phyloP scores from a whole-genome alignment of 495 filamentous ascomycete genomes.

The Penicillium coffeae region DNA sequence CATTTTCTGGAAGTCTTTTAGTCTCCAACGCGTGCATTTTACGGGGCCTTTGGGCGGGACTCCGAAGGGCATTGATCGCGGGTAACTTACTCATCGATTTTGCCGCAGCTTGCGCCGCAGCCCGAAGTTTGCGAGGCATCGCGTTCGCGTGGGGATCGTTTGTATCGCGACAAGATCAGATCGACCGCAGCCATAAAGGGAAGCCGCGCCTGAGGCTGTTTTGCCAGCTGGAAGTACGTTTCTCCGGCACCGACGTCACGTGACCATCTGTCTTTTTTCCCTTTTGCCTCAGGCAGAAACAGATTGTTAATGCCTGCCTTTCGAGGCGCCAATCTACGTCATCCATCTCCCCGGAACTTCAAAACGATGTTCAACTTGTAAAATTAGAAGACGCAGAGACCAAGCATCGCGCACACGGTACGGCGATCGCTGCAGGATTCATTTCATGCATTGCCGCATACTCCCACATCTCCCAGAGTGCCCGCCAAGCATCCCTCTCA shows the following conservation, averaged over 20 bases:
- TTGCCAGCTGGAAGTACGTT: too few species aligned
- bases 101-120: conserved; percentile 48
- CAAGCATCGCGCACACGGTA: too few species aligned
- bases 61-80: neutral
- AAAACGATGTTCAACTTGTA: too few species aligned
- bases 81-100: conserved; percentile 40
- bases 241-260: too few species aligned
- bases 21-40: conserved; percentile 21
- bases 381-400: too few species aligned
- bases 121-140: conserved; percentile 50
- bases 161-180: conserved; percentile 7
- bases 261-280: too few species aligned
- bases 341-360: too few species aligned
- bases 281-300: neutral
- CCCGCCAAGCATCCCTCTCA: too few species aligned
- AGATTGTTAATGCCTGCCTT: too few species aligned
- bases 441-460: too few species aligned
- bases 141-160: conserved; percentile 2
- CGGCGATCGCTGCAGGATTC: too few species aligned
- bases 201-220: conserved; percentile 11
- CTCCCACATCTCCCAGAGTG: too few species aligned
- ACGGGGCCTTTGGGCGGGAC: conserved; percentile 1
- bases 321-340: neutral
- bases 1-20: conserved; percentile 36
- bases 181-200: neutral